Percentiles rank a stretch among this genome's conserved stretches.
Conservation (phyloP, 2,329 filamentous ascomycete species). For the Scopulariopsis brevicaulis region DNA sequence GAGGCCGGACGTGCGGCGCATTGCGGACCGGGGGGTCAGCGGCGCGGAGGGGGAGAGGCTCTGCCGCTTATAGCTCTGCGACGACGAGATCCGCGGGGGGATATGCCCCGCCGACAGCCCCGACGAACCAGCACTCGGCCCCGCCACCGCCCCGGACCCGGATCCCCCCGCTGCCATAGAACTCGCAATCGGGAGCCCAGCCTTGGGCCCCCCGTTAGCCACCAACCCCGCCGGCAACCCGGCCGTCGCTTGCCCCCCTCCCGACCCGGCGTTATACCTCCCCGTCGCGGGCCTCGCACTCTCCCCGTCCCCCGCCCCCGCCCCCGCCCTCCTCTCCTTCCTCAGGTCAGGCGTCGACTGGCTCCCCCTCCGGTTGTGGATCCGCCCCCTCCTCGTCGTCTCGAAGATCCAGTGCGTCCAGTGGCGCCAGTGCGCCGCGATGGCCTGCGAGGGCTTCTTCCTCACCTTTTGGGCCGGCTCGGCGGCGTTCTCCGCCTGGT, state of each 20-base stretch:
- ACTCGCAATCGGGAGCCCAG: conserved; percentile 13
- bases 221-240: conserved; percentile 37
- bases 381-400: conserved; percentile 35
- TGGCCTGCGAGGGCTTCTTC: conserved; percentile 46
- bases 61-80: conserved; percentile 49
- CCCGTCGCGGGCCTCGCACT: conserved; percentile 19
- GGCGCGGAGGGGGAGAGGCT: conserved; percentile 72
- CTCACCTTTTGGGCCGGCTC: conserved; percentile 31
- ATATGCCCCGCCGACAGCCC: conserved; percentile 23
- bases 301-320: background rate
- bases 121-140: conserved; percentile 10
- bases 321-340: conserved; percentile 28
- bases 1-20: conserved; percentile 76
- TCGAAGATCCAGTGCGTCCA: conserved; percentile 54
- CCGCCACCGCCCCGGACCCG: background rate
- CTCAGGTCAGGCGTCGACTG: conserved; percentile 49
- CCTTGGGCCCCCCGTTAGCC: conserved; percentile 33
- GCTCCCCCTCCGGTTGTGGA: conserved; percentile 34
- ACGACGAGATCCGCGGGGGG: background rate
- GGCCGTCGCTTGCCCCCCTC: conserved; percentile 19
- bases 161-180: background rate
- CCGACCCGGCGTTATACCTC: background rate
- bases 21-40: conserved; percentile 75
- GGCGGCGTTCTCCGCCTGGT: conserved; percentile 14
- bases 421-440: conserved; percentile 50